phyloP scores from a whole-genome alignment of 192 early-diverging fungal genomes.

The Dimargaris cristalligena region DNA sequence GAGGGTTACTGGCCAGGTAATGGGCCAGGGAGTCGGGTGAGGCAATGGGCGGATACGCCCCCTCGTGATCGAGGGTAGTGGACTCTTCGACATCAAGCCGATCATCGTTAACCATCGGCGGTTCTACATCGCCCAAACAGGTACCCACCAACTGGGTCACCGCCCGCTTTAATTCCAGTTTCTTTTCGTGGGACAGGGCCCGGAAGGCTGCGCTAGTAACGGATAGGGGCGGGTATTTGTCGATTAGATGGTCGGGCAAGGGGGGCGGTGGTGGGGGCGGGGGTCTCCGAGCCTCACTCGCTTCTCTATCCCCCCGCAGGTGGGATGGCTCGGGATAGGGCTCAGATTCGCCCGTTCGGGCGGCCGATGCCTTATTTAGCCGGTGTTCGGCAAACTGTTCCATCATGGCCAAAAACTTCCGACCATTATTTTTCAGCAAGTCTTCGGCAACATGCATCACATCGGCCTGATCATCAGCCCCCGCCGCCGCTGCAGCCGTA shows the following conservation, averaged over 20 bases:
- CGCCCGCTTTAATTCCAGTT: not conserved
- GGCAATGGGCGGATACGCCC: not conserved
- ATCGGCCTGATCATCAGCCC: not conserved
- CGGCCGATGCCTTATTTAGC: slow-evolving; percentile 45
- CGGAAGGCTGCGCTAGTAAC: too few species aligned
- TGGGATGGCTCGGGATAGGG: too few species aligned
- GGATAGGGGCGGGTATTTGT: too few species aligned
- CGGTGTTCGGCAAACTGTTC: slow-evolving; percentile 68
- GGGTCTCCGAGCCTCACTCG: too few species aligned
- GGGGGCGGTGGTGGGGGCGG: too few species aligned
- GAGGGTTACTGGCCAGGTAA: too few species aligned
- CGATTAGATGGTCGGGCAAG: too few species aligned
- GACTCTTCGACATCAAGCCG: too few species aligned
- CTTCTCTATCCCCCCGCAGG: too few species aligned
- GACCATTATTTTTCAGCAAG: slow-evolving; percentile 75
- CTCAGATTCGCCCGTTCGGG: too few species aligned
- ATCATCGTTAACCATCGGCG: too few species aligned
- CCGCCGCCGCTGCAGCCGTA: not conserved
- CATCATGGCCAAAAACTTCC: slow-evolving; percentile 82
- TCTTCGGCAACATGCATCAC: slow-evolving; percentile 55
- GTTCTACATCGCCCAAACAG: too few species aligned
- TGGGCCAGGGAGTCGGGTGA: not conserved
- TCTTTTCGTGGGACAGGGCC: slow-evolving; percentile 10
- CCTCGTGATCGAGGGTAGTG: not conserved
- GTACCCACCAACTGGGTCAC: not conserved